Base-by-base conservation (phyloP, 163 green algal species). In the Trebouxiophyceae sp. region DNA sequence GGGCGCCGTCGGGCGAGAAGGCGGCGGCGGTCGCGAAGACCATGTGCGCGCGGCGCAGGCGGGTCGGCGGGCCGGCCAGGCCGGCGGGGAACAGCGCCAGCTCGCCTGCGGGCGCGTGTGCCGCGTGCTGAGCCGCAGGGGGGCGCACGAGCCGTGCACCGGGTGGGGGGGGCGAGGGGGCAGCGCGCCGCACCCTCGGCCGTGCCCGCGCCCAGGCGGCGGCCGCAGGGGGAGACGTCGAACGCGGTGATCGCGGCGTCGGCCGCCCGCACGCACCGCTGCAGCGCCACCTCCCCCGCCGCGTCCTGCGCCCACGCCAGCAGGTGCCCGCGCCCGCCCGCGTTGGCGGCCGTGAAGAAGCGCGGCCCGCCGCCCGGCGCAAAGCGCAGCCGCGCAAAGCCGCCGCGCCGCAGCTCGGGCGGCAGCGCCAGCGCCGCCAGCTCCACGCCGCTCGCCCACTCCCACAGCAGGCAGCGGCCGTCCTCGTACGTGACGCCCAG, bases 11-110 rank as follows among this genome's bases (percentile, higher is more conserved):
- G 1, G 60, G 28, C n/a, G 64, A 59, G 50, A 86, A 83, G 22
- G 71, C 45, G 2, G 81, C 31, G 0, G 66, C 68, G 56, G 80
- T 86, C 16, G 67, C 78, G 77, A 84, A 86, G 0, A 78, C 76
- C 74, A 84, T 84, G 65, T 86, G 80, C 28, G 71, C 80, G 0
- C 44, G 56, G n/a, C 56, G 62, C 0, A 68, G 50, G 27, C 62
- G 62, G 50, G 66, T 68, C 19, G 78, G 33, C 0, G 54, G 60
- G 19, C 24, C 60, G 50, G 83, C 57, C 19, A 55, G 67, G 5
- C 34, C 39, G 2, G 66, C 34, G 4, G 56, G 55, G 24, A 84
- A 31, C 2, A 78, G 62, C 0, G 62, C 33, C 31, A 79, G 59
- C 39, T 86, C 80, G 22, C 77, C 75, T 81, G 75, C 56, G n/a